Conservation (phyloP, 2,329 filamentous ascomycete genomes). For the Nemania sp. region DNA sequence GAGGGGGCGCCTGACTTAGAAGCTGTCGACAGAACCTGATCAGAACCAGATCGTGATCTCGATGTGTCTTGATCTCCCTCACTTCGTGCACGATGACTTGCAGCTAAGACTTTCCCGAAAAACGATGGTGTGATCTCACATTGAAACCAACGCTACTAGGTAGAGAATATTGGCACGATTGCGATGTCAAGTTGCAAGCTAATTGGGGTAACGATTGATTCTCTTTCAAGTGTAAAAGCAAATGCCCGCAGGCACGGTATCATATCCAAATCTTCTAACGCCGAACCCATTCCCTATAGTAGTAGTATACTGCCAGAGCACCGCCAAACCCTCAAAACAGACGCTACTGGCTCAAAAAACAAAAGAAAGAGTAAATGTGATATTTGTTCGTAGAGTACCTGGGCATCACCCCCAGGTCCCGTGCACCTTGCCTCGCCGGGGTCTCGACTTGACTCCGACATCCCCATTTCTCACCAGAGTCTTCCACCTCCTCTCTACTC, state of each 20-base stretch:
- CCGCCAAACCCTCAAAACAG: slow-evolving; percentile 2
- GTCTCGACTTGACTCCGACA: slow-evolving; percentile 67
- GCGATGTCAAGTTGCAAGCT: not conserved
- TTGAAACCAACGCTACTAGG: not conserved
- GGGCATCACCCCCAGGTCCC: slow-evolving; percentile 62
- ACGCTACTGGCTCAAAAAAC: slow-evolving; percentile 9
- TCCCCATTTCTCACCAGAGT: slow-evolving; percentile 70
- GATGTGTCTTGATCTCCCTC: slow-evolving; percentile 19
- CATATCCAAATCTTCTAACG: slow-evolving; percentile 34
- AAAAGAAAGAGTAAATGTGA: slow-evolving; percentile 10
- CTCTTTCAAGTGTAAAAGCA: slow-evolving; percentile 24
- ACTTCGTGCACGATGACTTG: slow-evolving; percentile 27
- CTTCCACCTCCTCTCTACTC: slow-evolving; percentile 71
- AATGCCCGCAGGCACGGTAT: slow-evolving; percentile 34
- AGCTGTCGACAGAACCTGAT: slow-evolving; percentile 6
- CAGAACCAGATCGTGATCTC: not conserved
- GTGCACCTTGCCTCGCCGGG: slow-evolving; percentile 62
- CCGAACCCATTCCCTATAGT: slow-evolving; percentile 25
- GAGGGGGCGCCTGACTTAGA: slow-evolving; percentile 20
- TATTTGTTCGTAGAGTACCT: slow-evolving; percentile 17
- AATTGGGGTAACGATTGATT: slow-evolving; percentile 14
- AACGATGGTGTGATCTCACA: too few relatives aligned
- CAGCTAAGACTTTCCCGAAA: slow-evolving; percentile 3
- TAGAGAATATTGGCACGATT: not conserved
- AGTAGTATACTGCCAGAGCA: slow-evolving; percentile 12